A percentile compares a stretch with the other conserved stretches of the same genome.
Conservation (phyloP, 352 stramenopile species). For the Blastocystis hominis region DNA sequence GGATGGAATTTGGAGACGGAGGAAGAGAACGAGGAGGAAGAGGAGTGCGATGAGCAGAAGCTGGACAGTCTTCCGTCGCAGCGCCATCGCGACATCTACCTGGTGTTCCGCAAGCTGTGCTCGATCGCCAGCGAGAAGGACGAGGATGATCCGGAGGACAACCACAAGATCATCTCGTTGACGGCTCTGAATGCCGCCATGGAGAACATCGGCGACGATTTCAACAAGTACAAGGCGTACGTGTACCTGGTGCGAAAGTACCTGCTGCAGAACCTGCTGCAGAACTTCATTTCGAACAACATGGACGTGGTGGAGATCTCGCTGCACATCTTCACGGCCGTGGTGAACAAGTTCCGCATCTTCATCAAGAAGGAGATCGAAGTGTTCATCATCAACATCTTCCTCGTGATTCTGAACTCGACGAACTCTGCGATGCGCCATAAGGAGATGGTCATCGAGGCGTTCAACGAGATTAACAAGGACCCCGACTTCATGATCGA, state of each 20-base stretch:
- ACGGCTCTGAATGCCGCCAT: constrained; percentile 92
- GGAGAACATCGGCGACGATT: constrained; percentile 84
- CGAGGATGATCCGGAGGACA: constrained; percentile 68
- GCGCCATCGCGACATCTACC: constrained; percentile 91
- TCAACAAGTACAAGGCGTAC: constrained; percentile 85
- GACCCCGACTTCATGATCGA: constrained; percentile 85
- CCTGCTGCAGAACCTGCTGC: constrained; percentile 87
- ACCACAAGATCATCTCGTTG: constrained; percentile 89
- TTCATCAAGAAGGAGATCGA: constrained; percentile 94
- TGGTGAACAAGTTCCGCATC: constrained; percentile 75
- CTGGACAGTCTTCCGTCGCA: constrained; percentile 73
- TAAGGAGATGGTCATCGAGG: constrained; percentile 71
- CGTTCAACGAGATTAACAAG: constrained; percentile 84
- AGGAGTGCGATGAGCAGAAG: constrained; percentile 54
- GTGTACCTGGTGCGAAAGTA: constrained; percentile 90
- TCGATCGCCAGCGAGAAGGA: constrained; percentile 82
- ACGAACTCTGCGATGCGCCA: constrained; percentile 91
- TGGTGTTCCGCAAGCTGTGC: constrained; percentile 92
- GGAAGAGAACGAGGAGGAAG: constrained; percentile 47
- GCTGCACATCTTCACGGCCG: constrained; percentile 90
- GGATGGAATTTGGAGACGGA: constrained; percentile 49
- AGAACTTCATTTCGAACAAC: constrained; percentile 93
- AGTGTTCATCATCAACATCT: constrained; percentile 96
- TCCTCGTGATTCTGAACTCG: constrained; percentile 88
- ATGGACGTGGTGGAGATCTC: constrained; percentile 87